Conservation (phyloP, 2,329 filamentous ascomycete genomes). For the Diaporthe sp. region DNA sequence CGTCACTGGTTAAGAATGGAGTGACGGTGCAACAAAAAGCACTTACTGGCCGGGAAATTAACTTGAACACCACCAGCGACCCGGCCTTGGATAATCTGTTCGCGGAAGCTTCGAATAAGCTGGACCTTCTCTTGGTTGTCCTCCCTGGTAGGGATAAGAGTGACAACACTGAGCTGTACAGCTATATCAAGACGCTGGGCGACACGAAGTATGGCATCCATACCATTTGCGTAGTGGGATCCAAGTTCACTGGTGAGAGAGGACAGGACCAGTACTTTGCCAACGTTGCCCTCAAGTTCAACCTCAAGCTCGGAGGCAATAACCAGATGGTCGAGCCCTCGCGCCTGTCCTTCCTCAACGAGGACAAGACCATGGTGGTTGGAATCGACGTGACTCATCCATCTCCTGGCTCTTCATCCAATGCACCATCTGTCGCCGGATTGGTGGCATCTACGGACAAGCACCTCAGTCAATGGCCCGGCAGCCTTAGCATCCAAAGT, state of each 20-base stretch:
- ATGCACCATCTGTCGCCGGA: constrained; percentile 73
- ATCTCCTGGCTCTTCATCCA: constrained; percentile 67
- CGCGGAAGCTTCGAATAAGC: neutral
- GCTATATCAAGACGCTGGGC: constrained; percentile 66
- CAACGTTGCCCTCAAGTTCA: constrained; percentile 71
- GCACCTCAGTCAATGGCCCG: constrained; percentile 74
- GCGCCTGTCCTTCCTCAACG: constrained; percentile 62
- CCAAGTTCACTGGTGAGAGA: constrained; percentile 56
- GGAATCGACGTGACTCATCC: constrained; percentile 82
- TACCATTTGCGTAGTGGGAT: constrained; percentile 65
- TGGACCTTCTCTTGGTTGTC: constrained; percentile 61
- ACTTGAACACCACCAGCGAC: constrained; percentile 4
- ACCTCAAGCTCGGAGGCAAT: constrained; percentile 69
- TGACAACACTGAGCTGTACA: constrained; percentile 59
- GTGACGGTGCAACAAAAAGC: constrained; percentile 22
- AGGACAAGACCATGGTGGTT: constrained; percentile 75
- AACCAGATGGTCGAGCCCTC: constrained; percentile 63
- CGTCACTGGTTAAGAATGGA: constrained; percentile 31
- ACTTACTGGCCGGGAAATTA: neutral
- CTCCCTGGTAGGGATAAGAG: constrained; percentile 45
- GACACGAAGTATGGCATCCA: constrained; percentile 68
- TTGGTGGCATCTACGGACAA: constrained; percentile 75
- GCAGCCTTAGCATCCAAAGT: constrained; percentile 67
- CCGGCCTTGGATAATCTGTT: constrained; percentile 17
- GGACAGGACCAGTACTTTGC: constrained; percentile 57